Evolutionary conservation across 2,329 filamentous ascomycete species (phyloP).

Genomic region (Phyllosticta paracitricarpa): DNA sequence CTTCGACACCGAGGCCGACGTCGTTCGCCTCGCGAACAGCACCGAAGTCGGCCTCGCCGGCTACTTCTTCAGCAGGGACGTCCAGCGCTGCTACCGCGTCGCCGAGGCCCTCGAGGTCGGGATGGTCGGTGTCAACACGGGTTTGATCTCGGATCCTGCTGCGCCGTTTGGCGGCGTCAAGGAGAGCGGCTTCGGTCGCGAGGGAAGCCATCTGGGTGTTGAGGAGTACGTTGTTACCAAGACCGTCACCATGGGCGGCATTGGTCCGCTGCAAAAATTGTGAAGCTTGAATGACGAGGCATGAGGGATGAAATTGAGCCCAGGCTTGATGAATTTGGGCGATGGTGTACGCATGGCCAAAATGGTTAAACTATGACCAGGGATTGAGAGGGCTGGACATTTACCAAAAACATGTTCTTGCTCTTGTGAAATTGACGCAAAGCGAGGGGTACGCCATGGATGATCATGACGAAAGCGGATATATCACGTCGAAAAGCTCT

Average conservation of each 20-base stretch:
- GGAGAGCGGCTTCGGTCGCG: conserved; percentile 35
- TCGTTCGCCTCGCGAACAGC: conserved; percentile 70
- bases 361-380: too few species aligned
- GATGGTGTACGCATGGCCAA: too few species aligned
- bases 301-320: too few species aligned
- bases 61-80: conserved; percentile 73
- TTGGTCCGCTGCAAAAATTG: conserved; percentile 46
- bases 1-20: conserved; percentile 82
- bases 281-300: not conserved
- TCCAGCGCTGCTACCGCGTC: conserved; percentile 49
- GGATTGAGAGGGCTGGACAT: not conserved
- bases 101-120: conserved; percentile 66
- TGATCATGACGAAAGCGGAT: not conserved
- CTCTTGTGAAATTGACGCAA: not conserved
- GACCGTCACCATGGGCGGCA: conserved; percentile 48
- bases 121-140: conserved; percentile 62
- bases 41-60: conserved; percentile 82
- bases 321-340: not conserved
- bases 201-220: conserved; percentile 41
- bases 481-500: too few species aligned
- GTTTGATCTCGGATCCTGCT: conserved; percentile 39
- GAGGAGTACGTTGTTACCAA: conserved; percentile 40
- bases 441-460: not conserved
- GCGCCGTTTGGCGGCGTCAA: conserved; percentile 41
- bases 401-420: not conserved